Evolutionary conservation across 371 early-diverging fungal species (phyloP), one percentile per base, ranked within the genome.

Genomic region (Mucor saturninus): DNA sequence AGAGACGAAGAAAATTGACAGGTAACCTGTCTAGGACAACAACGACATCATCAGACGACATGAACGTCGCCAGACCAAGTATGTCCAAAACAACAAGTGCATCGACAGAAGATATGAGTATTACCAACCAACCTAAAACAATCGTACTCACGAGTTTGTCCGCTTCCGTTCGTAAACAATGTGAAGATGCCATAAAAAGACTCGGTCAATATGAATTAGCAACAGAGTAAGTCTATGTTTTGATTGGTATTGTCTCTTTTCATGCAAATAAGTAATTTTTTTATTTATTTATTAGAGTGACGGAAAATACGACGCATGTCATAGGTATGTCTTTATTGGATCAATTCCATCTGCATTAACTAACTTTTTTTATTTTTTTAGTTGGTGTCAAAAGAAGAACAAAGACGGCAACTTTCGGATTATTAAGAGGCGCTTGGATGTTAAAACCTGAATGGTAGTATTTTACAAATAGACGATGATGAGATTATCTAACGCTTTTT

Each of bases 111-210:
- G 21, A 21, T 21, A 21, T 21, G 21, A 21, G 21, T 21, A 21
- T 21, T 21, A 21, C 21, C 21, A 21, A 21, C 21, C 21, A 21
- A 21, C 21, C 21, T 21, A 21, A 21, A 1, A 66, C 60, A 13
- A 68, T 74, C 46, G 72, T 74, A 15, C 60, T 74, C 40, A 72
- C 74, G 5, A 68, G 69, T 50, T 30, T 71, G 26, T 55, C 61
- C 8, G 49, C 56, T 8, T n/a, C 30, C n/a, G 30, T 31, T 15
- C 68, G 69, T 15, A 59, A 59, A 30, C 52, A 57, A 37, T 68
- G 59, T 28, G 59, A 32, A 2, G 62, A 48, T 2, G 64, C 66
- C 7, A 61, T 74, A 5, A 35, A 64, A 9, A 62, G 43, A 15
- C 38, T 74, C 11, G 72, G 63, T 21, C 40, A 21, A 2, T 74